A percentile compares a stretch with the other conserved stretches of the same genome.
These are phyloP conservation scores for Hordeum vulgare DNA, from an alignment of 176 grass and related monocot species.

Conservation along the genomic window MorexV3_pseudomolecules_assembly NC_058520.1:564940982-564941481, in stretches of 20 bases:
- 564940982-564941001: slow-evolving; percentile 68
- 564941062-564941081: slow-evolving; percentile 75
- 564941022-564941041: slow-evolving; percentile 73
- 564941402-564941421: not conserved
- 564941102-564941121: slow-evolving; percentile 64
- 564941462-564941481: not conserved
- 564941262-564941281: not conserved
- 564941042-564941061: slow-evolving; percentile 49
- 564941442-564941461: not conserved
- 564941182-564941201: not conserved
- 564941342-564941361: not conserved
- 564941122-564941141: slow-evolving; percentile 77
- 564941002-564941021: slow-evolving; percentile 89
- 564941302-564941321: not conserved
- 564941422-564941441: not conserved
- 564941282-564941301: not conserved
- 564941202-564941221: too few relatives aligned
- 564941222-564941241: too few relatives aligned
- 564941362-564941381: not conserved
- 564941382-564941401: not conserved
- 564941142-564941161: slow-evolving; percentile 62
- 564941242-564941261: not conserved
- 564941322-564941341: not conserved
- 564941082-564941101: slow-evolving; percentile 62
- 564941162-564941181: not conserved